Conservation (phyloP, 108 stramenopile species). For the Fragilaria crotonensis region DNA sequence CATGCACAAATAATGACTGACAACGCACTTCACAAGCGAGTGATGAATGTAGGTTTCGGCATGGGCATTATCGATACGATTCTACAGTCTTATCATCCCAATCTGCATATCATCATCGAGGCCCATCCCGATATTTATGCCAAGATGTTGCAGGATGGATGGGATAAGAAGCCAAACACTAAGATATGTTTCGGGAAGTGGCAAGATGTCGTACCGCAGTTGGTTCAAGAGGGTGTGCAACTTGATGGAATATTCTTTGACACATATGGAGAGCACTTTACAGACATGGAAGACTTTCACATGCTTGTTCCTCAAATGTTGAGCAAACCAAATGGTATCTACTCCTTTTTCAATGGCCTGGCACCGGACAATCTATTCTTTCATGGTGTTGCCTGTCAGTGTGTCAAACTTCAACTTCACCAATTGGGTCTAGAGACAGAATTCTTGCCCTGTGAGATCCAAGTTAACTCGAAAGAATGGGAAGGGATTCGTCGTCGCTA, state of each 20-base stretch:
- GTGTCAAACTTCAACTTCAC: constrained; percentile 69
- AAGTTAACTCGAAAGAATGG: constrained; percentile 68
- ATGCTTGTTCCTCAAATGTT: constrained; percentile 37
- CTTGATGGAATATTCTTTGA: constrained; percentile 92
- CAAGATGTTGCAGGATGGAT: constrained; percentile 70
- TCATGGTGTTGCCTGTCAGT: constrained; percentile 86
- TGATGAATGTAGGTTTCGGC: constrained; percentile 90
- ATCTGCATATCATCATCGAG: constrained; percentile 77
- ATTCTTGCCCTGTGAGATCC: constrained; percentile 75
- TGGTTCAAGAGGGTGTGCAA: constrained; percentile 39
- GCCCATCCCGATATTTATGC: constrained; percentile 86
- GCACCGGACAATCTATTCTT: constrained; percentile 94
- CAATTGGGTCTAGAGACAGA: constrained; percentile 69
- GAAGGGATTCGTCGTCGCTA: constrained; percentile 85
- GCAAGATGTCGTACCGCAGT: constrained; percentile 77
- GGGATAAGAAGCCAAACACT: constrained; percentile 77
- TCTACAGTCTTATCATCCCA: constrained; percentile 54
- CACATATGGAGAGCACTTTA: constrained; percentile 88
- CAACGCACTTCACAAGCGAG: constrained; percentile 25
- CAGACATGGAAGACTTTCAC: constrained; percentile 89
- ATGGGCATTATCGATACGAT: constrained; percentile 88
- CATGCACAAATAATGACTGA: constrained; percentile 76
- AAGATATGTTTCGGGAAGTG: constrained; percentile 74
- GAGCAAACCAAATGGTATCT: constrained; percentile 67
- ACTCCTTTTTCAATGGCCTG: constrained; percentile 91